Evolutionary conservation across 2,329 filamentous ascomycete genomes (phyloP).

Genomic region (Sporothrix schenckii): DNA sequence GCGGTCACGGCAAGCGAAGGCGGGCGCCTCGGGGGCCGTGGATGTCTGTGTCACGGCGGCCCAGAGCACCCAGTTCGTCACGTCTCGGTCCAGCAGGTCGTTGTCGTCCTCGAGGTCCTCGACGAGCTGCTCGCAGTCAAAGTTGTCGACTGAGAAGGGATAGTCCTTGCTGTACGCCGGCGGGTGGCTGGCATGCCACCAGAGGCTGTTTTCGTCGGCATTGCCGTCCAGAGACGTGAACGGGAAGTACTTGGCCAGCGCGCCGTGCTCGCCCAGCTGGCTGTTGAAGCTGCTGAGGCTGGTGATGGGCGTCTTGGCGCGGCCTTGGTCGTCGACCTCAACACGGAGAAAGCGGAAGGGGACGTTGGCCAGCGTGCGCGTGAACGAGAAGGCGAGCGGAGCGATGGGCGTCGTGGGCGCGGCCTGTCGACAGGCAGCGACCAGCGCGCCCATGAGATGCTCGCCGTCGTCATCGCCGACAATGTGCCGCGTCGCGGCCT

Average conservation of each 20-base stretch:
- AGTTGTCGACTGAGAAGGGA: slow-evolving; percentile 35
- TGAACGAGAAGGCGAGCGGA: not conserved
- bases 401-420: not conserved
- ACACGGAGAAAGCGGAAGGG: slow-evolving; percentile 32
- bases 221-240: not conserved
- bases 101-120: slow-evolving; percentile 30
- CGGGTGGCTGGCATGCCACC: slow-evolving; percentile 15
- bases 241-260: slow-evolving; percentile 28
- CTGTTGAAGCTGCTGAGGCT: not conserved
- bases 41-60: not conserved
- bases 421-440: not conserved
- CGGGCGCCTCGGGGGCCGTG: too few species aligned
- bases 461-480: slow-evolving; percentile 30
- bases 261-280: slow-evolving; percentile 16
- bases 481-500: slow-evolving; percentile 27
- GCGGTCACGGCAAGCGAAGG: slow-evolving; percentile 21
- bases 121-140: slow-evolving; percentile 34
- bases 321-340: slow-evolving; percentile 28
- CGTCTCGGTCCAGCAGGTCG: slow-evolving; percentile 6
- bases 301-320: not conserved
- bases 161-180: slow-evolving; percentile 22
- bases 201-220: not conserved
- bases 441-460: slow-evolving; percentile 29
- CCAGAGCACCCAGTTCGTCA: slow-evolving; percentile 32
- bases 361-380: slow-evolving; percentile 30